Evolutionary conservation across 208 protist species (phyloP), one percentile per base, ranked within the genome.

Genomic region (Leishmania mexicana): DNA sequence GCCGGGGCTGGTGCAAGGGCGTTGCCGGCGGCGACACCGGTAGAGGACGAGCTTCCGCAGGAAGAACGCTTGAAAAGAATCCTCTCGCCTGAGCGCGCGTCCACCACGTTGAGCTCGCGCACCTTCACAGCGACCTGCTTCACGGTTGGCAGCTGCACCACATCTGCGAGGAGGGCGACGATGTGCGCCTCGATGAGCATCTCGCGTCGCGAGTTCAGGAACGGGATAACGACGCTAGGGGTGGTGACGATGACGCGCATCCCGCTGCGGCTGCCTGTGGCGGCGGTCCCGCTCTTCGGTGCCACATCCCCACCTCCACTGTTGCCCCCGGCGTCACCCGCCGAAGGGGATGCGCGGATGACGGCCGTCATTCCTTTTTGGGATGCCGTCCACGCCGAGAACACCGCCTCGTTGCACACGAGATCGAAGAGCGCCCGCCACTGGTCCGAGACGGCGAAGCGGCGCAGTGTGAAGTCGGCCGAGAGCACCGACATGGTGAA

Each of bases 361-460:
- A n/a, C 7, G 40, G n/a, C 21, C 51, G 53, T 40, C 67, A 81
- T 80, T 28, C 74, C 83, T 21, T 79, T 85, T 77, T 84, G 80
- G 21, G 75, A 54, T 3, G 87, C 85, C 24, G 81, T 75, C 75
- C 89, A 87, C 31, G 90, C 95, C 10, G 78, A 71, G 65, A 88
- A 42, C 19, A 96, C 87, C 4, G 83, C 81, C 82, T 96, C 92
- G 83, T 96, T 95, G 82, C 88, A 94, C 64, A 95, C 78, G 75
- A 90, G 89, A 76, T 98, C 94, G 84, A 94, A 92, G 51, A 97
- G 76, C 51, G 83, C 86, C 64, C 96, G 86, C 95, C 95, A 98
- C 85, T 96, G 93, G 75, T 94, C 90, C 11, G 93, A 96, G 31
- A 98, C 79, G 60, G 93, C 90, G 62, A 98, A 91, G n/a, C 93